phyloP scores from a whole-genome alignment of 208 protist species.

The Herpetomonas tarakana region DNA sequence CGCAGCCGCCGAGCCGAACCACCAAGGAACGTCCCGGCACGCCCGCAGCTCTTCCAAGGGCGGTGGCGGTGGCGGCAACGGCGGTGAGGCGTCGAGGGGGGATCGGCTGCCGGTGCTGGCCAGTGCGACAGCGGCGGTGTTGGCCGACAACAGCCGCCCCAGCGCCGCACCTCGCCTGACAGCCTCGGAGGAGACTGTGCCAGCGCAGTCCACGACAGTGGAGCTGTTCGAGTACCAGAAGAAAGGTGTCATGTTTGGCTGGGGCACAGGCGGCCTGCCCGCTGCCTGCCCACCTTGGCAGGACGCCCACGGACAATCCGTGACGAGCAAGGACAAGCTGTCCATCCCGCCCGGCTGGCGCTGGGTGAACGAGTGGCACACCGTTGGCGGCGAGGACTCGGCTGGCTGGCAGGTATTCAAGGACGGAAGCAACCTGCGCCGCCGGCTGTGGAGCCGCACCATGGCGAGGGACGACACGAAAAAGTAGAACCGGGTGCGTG shows the following conservation, averaged over 20 bases:
- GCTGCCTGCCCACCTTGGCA: conserved; percentile 53
- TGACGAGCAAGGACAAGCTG: conserved; percentile 32
- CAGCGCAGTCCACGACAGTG: conserved; percentile 24
- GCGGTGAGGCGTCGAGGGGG: neutral
- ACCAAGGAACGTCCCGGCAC: no score
- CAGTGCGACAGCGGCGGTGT: neutral
- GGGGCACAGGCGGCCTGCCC: conserved; percentile 44
- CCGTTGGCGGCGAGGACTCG: conserved; percentile 22
- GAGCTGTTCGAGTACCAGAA: conserved; percentile 71
- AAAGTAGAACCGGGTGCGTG: neutral
- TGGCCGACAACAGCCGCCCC: neutral
- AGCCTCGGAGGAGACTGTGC: neutral
- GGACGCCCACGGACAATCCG: conserved; percentile 41
- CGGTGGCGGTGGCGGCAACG: neutral
- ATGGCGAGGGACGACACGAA: conserved; percentile 1
- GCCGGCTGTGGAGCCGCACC: conserved; percentile 58
- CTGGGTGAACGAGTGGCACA: conserved; percentile 50
- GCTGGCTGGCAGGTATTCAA: conserved; percentile 28
- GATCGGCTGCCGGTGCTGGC: neutral
- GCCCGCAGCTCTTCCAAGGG: neutral
- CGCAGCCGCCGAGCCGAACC: no score
- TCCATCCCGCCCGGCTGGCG: conserved; percentile 41
- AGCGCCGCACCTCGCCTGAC: neutral
- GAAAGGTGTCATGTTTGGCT: conserved; percentile 44
- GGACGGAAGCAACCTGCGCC: conserved; percentile 37